phyloP scores from a whole-genome alignment of 2,329 filamentous ascomycete species.

The Botrytis squamosa region DNA sequence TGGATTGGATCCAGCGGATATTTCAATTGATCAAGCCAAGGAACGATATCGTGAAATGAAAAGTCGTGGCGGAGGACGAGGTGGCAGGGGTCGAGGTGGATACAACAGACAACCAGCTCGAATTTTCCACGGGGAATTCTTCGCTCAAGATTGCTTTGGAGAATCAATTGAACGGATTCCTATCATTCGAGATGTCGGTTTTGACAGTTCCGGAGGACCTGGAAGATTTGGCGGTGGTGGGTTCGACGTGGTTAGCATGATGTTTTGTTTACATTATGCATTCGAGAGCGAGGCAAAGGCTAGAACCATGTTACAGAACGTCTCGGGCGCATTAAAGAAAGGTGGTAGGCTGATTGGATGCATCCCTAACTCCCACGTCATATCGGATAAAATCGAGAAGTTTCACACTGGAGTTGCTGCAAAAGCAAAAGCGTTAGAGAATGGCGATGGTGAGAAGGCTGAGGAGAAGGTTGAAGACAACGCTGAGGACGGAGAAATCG shows the following conservation, averaged over 20 bases:
- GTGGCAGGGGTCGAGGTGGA: conserved; percentile 52
- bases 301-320: conserved; percentile 88
- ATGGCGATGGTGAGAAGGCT: conserved; percentile 40
- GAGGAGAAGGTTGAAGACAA: conserved; percentile 40
- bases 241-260: conserved; percentile 96
- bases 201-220: conserved; percentile 64
- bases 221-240: conserved; percentile 72
- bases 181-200: conserved; percentile 82
- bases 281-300: conserved; percentile 92
- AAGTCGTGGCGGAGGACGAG: conserved; percentile 55
- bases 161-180: conserved; percentile 78
- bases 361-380: conserved; percentile 94
- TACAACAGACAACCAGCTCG: conserved; percentile 50
- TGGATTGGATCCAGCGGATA: conserved; percentile 86
- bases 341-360: conserved; percentile 92
- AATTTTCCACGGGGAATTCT: conserved; percentile 83
- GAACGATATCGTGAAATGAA: conserved; percentile 78
- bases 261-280: conserved; percentile 99
- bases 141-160: conserved; percentile 88
- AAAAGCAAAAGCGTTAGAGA: conserved; percentile 40
- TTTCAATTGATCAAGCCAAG: conserved; percentile 86
- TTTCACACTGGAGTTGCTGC: conserved; percentile 62
- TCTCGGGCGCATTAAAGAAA: conserved; percentile 86
- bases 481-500: conserved; percentile 45
- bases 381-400: conserved; percentile 73